Evolutionary conservation across 306 rosid genomes (phyloP), one percentile per base, ranked within the genome.

Genomic region (Dryas drummondii): DNA sequence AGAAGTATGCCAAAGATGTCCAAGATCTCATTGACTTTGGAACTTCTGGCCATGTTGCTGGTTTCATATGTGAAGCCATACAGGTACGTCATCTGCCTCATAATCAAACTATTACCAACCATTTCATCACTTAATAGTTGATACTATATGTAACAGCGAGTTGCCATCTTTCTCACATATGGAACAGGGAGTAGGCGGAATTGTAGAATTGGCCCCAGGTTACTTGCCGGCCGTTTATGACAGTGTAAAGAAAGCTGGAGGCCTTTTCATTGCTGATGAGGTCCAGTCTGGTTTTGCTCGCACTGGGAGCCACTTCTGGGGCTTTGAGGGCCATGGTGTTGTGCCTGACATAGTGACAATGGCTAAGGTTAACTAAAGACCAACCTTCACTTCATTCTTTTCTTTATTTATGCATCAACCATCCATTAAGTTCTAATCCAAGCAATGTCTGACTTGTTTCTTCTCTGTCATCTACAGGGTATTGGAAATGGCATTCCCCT

Each of bases 401-500:
- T 22, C 60, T 22, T 40, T 26, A 45, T 27, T 10, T 42, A 7
- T 40, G n/a, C 46, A 15, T 8, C 9, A 14, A 14, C 19, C 16
- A 71, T 9, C 52, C 16, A 49, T 19, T 6, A 12, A 32, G 6
- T 51, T 76, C 47, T 19, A 11, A 60, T 14, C 9, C 66, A 61
- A 61, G 47, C n/a, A 61, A 61, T 27, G 66, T 7, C 50, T 19
- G 5, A 8, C 16, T 45, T 48, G 46, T 76, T 81, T 63, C 48
- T 59, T 74, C 4, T 59, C 57, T 82, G 86, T 19, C 7, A 59
- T 87, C 40, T 63, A 51, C 81, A 91, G 99, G 88, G 96, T 56
- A 88, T 94, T 85, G 99, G 99, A 75, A 94, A 94, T 84, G 99
- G 99, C n/a, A 87, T 87, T 78, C 98, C 98, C 50, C 91, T 94